phyloP scores from a whole-genome alignment of 345 rosid genomes.

The Cardiospermum halicacabum region DNA sequence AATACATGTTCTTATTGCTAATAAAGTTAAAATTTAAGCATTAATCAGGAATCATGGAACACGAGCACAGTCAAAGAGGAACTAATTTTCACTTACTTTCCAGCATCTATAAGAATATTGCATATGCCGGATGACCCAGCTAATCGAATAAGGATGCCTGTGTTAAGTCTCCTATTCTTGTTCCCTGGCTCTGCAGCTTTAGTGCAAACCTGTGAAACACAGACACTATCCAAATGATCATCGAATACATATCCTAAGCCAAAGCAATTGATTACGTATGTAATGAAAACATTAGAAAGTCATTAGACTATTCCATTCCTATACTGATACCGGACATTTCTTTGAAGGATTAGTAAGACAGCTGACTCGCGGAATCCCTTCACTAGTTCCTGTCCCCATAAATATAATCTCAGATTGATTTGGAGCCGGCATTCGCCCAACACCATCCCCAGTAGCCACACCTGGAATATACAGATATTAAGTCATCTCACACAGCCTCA shows the following conservation, averaged over 20 bases:
- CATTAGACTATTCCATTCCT: neutral
- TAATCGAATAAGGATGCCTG: conserved; percentile 68
- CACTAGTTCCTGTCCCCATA: conserved; percentile 91
- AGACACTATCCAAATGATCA: conserved; percentile 10
- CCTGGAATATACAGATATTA: conserved; percentile 26
- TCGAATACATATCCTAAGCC: conserved; percentile 1
- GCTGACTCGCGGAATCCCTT: conserved; percentile 94
- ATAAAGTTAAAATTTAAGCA: neutral
- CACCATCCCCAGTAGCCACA: conserved; percentile 27
- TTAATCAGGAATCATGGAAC: neutral
- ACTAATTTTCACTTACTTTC: conserved; percentile 65
- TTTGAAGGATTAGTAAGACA: conserved; percentile 75
- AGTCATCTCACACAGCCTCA: conserved; percentile 9
- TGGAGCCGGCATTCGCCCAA: conserved; percentile 17
- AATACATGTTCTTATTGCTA: neutral
- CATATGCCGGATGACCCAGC: conserved; percentile 39
- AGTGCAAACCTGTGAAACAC: conserved; percentile 57
- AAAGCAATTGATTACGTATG: conserved; percentile 6
- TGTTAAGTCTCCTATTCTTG: conserved; percentile 76
- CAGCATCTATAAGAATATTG: conserved; percentile 78
- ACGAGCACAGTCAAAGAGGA: neutral
- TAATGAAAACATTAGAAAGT: neutral
- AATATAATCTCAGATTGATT: conserved; percentile 71
- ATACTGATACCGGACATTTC: conserved; percentile 63
- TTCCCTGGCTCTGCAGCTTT: conserved; percentile 73